Evolutionary conservation across 129 eudicot genomes (phyloP).

Genomic region (Chrysanthemum lavandulifolium): DNA sequence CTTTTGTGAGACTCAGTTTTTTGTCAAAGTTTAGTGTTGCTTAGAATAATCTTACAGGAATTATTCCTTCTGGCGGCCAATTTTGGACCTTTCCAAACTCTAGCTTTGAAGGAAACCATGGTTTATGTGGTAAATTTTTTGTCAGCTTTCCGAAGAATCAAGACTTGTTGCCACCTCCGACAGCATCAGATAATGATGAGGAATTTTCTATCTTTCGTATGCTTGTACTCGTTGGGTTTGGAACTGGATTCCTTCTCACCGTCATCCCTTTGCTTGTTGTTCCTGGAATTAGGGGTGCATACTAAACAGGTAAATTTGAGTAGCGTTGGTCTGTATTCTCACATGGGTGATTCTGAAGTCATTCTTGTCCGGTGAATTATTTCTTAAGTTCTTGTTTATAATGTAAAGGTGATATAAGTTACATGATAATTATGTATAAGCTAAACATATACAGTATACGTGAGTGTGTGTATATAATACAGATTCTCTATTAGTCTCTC

Average conservation of each 20-base stretch:
- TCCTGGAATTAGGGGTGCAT: constrained; percentile 13
- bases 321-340: no score
- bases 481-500: no score
- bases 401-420: no score
- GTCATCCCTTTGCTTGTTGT: constrained; percentile 28
- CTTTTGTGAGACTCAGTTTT: constrained; percentile 40
- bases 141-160: constrained; percentile 9
- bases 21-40: constrained; percentile 22
- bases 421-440: no score
- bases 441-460: no score
- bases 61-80: constrained; percentile 43
- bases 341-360: background rate
- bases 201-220: constrained; percentile 27
- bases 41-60: constrained; percentile 29
- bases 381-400: background rate
- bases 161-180: background rate
- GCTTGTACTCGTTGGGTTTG: constrained; percentile 40
- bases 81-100: constrained; percentile 41
- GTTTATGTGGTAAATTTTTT: constrained; percentile 26
- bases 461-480: no score
- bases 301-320: background rate
- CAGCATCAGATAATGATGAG: background rate
- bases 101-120: constrained; percentile 47
- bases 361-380: no score
- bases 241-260: constrained; percentile 34